A percentile compares a stretch with the other conserved stretches of the same genome.
Evolutionary conservation across 208 protist genomes (phyloP).

Genomic region (Novymonas esmeraldas): DNA sequence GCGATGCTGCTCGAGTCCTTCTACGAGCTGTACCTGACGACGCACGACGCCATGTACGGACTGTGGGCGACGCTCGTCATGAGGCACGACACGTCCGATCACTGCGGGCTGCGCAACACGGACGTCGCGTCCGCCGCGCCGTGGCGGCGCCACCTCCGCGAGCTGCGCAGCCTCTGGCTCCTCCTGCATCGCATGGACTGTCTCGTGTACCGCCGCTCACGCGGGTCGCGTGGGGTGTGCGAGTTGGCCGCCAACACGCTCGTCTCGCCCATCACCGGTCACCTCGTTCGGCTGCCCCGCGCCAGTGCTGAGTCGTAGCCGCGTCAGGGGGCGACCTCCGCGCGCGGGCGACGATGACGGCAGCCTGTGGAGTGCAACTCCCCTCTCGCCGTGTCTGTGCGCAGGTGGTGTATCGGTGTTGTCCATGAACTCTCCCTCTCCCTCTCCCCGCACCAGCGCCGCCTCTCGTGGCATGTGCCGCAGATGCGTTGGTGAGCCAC

Average conservation of each 20-base stretch:
- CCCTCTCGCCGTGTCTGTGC: too few relatives aligned
- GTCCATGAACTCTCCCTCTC: too few relatives aligned
- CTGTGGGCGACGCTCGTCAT: constrained; percentile 49
- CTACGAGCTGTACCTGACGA: constrained; percentile 42
- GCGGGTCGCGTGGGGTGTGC: constrained; percentile 22
- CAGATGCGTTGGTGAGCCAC: too few relatives aligned
- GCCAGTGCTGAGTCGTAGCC: background rate
- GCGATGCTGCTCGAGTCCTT: constrained; percentile 33
- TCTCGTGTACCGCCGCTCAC: constrained; percentile 25
- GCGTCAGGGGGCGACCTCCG: too few relatives aligned
- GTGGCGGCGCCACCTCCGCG: constrained; percentile 25
- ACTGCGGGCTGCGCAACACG: constrained; percentile 13
- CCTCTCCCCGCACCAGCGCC: too few relatives aligned
- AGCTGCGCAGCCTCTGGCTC: constrained; percentile 35
- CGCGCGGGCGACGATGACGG: background rate
- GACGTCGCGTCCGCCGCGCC: background rate
- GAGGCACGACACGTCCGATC: constrained; percentile 24
- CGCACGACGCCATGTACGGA: constrained; percentile 50
- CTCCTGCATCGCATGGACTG: constrained; percentile 35
- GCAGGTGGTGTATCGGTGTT: too few relatives aligned
- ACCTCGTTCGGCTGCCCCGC: constrained; percentile 12
- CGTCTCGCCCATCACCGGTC: constrained; percentile 24
- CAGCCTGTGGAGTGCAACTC: too few relatives aligned
- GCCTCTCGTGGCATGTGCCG: too few relatives aligned
- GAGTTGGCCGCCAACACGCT: constrained; percentile 18